Conservation (phyloP, 768 basidiomycete species). For the Krasilnikovozyma curviuscula region DNA sequence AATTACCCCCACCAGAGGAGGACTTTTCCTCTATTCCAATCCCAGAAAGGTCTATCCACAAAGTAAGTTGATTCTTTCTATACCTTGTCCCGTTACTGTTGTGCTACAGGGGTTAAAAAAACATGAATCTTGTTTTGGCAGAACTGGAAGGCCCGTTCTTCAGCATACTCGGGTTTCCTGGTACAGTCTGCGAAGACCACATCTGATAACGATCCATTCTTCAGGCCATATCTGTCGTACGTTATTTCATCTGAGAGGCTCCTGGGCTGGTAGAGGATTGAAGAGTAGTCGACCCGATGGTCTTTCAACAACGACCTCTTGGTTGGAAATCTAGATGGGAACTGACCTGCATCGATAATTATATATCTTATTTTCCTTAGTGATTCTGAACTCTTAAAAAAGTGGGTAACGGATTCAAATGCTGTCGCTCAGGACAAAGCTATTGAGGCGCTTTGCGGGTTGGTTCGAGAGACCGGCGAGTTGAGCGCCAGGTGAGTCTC, state of each 20-base stretch:
- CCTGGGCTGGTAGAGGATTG: no score
- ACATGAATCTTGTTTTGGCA: conserved; percentile 39
- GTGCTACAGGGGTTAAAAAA: conserved; percentile 72
- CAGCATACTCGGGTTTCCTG: conserved; percentile 71
- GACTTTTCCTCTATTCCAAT: conserved; percentile 69
- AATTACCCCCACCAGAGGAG: conserved; percentile 76
- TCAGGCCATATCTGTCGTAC: conserved; percentile 68
- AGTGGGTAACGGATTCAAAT: conserved; percentile 73
- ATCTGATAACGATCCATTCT: conserved; percentile 83
- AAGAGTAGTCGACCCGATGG: no score
- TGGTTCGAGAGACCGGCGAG: conserved; percentile 85
- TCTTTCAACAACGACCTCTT: no score
- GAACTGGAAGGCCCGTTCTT: conserved; percentile 97
- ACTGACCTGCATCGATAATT: no score
- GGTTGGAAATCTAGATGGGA: no score
- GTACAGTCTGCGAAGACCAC: conserved; percentile 72
- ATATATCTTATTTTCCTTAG: neutral
- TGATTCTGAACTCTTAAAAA: conserved; percentile 33
- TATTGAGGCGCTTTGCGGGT: conserved; percentile 62
- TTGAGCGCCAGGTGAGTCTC: conserved; percentile 39
- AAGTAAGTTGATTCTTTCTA: conserved; percentile 26
- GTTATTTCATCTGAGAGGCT: no score
- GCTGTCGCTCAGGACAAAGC: conserved; percentile 97
- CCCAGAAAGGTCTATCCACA: conserved; percentile 65
- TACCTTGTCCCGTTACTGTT: neutral